Evolutionary conservation across 2,329 filamentous ascomycete species (phyloP).

Genomic region (Lachnellula arida): DNA sequence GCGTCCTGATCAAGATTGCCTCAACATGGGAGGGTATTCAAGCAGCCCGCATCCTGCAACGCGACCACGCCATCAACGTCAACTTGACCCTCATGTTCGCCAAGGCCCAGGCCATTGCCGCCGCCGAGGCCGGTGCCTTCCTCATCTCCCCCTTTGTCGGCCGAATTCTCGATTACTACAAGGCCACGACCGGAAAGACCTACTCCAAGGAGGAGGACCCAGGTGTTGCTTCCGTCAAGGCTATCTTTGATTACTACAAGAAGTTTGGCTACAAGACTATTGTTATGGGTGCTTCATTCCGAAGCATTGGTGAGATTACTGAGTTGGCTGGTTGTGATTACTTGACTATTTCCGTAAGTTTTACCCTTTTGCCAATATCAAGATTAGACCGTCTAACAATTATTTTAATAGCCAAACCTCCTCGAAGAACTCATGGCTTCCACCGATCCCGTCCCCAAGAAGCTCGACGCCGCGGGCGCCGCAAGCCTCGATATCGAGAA

Average conservation of each 20-base stretch:
- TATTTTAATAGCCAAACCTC: slow-evolving; percentile 65
- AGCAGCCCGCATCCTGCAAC: slow-evolving; percentile 94
- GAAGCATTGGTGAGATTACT: slow-evolving; percentile 92
- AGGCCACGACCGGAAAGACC: slow-evolving; percentile 90
- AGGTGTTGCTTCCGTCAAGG: slow-evolving; percentile 88
- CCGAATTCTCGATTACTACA: slow-evolving; percentile 99
- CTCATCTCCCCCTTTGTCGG: slow-evolving; percentile 99
- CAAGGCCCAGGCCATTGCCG: slow-evolving; percentile 86
- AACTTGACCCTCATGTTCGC: slow-evolving; percentile 99
- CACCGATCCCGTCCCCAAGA: slow-evolving; percentile 76
- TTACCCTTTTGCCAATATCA: neutral
- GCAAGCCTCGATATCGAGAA: slow-evolving; percentile 70
- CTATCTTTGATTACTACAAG: slow-evolving; percentile 99
- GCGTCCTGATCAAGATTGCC: slow-evolving; percentile 96
- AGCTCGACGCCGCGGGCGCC: slow-evolving; percentile 73
- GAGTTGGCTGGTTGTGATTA: slow-evolving; percentile 98
- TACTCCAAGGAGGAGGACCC: slow-evolving; percentile 89
- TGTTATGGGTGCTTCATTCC: slow-evolving; percentile 99
- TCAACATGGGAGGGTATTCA: slow-evolving; percentile 99
- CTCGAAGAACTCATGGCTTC: slow-evolving; percentile 94
- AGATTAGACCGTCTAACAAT: slow-evolving; percentile 2
- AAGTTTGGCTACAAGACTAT: slow-evolving; percentile 99
- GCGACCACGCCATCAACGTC: slow-evolving; percentile 93
- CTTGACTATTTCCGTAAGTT: slow-evolving; percentile 85
- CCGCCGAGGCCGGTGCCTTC: slow-evolving; percentile 91